Evolutionary conservation across 225 moss, liverwort and hornwort genomes (phyloP).

Genomic region (Polytrichum commune): DNA sequence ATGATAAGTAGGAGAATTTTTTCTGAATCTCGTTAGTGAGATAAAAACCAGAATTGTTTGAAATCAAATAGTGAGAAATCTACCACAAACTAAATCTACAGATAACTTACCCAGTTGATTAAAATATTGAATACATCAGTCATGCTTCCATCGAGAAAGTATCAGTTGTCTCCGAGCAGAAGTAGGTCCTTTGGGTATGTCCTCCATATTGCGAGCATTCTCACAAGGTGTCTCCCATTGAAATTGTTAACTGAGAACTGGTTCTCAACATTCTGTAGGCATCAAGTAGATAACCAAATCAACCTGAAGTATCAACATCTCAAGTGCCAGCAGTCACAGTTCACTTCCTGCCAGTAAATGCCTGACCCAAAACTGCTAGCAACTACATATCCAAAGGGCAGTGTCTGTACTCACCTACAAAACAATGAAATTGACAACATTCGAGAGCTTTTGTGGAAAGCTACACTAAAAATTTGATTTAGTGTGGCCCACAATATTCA

Average conservation of each 20-base stretch:
- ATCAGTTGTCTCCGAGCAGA: slow-evolving; percentile 18
- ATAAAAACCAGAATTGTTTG: not conserved
- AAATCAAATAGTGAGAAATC: not conserved
- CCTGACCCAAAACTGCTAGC: no score
- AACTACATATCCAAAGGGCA: no score
- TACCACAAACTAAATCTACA: not conserved
- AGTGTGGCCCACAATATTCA: no score
- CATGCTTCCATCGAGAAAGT: slow-evolving; percentile 21
- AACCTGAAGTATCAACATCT: not conserved
- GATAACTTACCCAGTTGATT: slow-evolving; percentile 30
- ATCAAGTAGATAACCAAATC: not conserved
- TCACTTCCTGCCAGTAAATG: not conserved
- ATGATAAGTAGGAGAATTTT: not conserved
- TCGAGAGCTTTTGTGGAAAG: not conserved
- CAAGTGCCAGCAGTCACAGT: not conserved
- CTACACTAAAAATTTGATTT: no score
- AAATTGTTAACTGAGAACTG: slow-evolving; percentile 15
- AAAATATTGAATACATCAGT: slow-evolving; percentile 5
- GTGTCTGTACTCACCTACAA: no score
- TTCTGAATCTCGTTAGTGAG: not conserved
- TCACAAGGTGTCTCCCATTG: slow-evolving; percentile 15
- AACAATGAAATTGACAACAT: slow-evolving; percentile 10
- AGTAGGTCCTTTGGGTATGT: slow-evolving; percentile 21
- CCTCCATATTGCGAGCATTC: slow-evolving; percentile 14
- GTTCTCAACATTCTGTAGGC: not conserved